Conservation (phyloP, 1,139 yeast species). For the Hanseniaspora uvarum region DNA sequence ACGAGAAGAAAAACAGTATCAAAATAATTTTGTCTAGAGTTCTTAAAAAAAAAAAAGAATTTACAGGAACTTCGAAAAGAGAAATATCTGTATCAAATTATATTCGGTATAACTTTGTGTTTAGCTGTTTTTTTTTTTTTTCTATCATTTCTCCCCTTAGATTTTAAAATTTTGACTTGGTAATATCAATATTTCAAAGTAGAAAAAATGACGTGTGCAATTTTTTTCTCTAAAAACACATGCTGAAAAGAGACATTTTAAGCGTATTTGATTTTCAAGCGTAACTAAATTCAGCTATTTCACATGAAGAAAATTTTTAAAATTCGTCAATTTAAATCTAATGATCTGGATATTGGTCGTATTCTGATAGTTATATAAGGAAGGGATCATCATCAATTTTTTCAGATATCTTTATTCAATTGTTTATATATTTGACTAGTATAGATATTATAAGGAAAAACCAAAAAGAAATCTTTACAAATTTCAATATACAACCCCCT, state of each 20-base stretch:
- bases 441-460: not conserved
- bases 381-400: not conserved
- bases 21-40: not conserved
- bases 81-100: not conserved
- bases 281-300: not conserved
- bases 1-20: too few relatives aligned
- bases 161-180: not conserved
- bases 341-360: too few relatives aligned
- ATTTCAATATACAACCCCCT: not conserved
- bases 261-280: not conserved
- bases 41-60: not conserved
- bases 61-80: not conserved
- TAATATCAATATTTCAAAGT: too few relatives aligned
- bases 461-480: not conserved
- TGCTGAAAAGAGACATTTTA: too few relatives aligned
- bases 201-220: not conserved
- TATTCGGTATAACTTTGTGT: not conserved
- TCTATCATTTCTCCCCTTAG: not conserved
- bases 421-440: not conserved
- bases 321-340: too few relatives aligned
- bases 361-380: not conserved
- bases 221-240: not conserved
- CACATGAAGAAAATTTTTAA: not conserved
- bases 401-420: not conserved
- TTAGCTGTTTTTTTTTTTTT: not conserved